Conservation (phyloP, 225 moss, liverwort and hornwort species). For the Pleurozium schreberi region DNA sequence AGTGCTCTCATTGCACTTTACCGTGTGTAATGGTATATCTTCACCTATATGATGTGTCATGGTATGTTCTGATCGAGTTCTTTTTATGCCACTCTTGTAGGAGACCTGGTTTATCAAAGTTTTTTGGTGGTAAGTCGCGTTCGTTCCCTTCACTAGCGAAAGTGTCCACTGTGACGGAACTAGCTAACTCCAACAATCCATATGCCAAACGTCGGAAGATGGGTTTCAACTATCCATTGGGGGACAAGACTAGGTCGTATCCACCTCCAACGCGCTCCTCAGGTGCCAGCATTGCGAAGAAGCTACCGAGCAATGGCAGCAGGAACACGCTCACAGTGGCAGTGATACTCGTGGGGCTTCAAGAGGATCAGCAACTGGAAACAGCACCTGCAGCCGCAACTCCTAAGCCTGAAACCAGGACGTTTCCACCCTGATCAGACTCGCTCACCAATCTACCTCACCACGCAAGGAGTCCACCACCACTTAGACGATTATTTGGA, state of each 20-base stretch:
- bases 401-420: not conserved
- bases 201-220: slow-evolving; percentile 62
- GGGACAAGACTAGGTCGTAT: slow-evolving; percentile 52
- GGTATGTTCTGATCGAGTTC: not conserved
- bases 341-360: slow-evolving; percentile 29
- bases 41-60: not conserved
- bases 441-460: slow-evolving; percentile 46
- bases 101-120: slow-evolving; percentile 70
- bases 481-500: slow-evolving; percentile 3
- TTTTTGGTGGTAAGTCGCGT: slow-evolving; percentile 72
- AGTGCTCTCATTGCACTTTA: too few species aligned
- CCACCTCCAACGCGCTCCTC: slow-evolving; percentile 58
- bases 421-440: slow-evolving; percentile 29
- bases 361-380: slow-evolving; percentile 11
- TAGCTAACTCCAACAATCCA: slow-evolving; percentile 74
- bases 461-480: not conserved
- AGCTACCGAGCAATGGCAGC: slow-evolving; percentile 45
- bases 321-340: slow-evolving; percentile 59
- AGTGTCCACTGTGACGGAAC: slow-evolving; percentile 46
- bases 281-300: slow-evolving; percentile 59
- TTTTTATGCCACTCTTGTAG: slow-evolving; percentile 14
- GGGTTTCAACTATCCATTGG: slow-evolving; percentile 33
- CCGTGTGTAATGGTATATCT: not conserved
- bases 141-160: slow-evolving; percentile 72
- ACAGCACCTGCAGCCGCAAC: not conserved